Evolutionary conservation across 495 filamentous ascomycete genomes (phyloP), one percentile per base, ranked within the genome.

Genomic region (Xylaria acuta): DNA sequence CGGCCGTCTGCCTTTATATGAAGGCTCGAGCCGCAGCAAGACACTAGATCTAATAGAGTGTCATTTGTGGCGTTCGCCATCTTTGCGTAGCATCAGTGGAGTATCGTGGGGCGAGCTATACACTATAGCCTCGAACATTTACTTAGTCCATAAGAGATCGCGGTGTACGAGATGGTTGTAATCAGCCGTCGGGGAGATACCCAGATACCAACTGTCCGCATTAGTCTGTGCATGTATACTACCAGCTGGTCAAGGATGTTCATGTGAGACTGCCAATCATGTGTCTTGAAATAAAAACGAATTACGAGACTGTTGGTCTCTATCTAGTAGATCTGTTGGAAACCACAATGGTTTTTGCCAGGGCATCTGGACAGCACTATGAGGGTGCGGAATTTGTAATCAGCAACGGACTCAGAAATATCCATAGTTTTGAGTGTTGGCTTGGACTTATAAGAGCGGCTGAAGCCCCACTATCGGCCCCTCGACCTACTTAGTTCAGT

Each of bases 301-400:
- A 60, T 9, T 5, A 20, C 58, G 18, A 38, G 20, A 60, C 58
- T 38, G 34, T 38, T 20, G 6, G 32, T 12, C 34, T 12, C 32
- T 38, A 30, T 60, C 58, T n/a, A 38, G 27, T 56, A 56, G 11
- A 32, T n/a, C 12, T 38, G 5, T 60, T 40, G n/a, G 34, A 38
- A 54, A 18, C 36, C 60, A 41, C 20, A 30, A 30, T 43, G 38
- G 22, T 7, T 43, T 34, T 43, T 34, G n/a, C 38, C 11, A 20
- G 38, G n/a, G 22, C 12, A 41, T 16, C 59, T 6, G 2, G 36
- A 16, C 6, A 43, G 36, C 20, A 16, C 18, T 5, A 27, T 43
- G 38, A 43, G 43, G 36, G 43, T 38, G 60, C 60, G 38, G 60
- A 64, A 43, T 64, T 38, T 64, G 22, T 41, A 38, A 60, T 16